Percentiles rank a stretch among this genome's conserved stretches.
These are phyloP conservation scores for Coemansia sp. DNA, from an alignment of 192 early-diverging fungal species.

Conservation along the genomic window DNA sequence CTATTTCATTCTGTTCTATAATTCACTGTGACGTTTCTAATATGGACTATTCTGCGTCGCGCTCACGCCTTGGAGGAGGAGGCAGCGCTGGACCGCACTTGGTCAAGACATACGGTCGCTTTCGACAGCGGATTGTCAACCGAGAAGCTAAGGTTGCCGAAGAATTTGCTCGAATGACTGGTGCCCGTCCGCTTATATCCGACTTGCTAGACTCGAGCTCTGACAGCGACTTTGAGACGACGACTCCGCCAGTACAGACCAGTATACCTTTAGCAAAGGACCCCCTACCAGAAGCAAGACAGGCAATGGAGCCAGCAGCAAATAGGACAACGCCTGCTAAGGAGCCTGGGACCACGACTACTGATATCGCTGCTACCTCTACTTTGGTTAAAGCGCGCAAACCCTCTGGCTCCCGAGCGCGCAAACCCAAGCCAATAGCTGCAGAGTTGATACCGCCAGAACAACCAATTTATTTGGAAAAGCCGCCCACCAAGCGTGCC, in stretches of 20 bases:
- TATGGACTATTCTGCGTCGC: constrained; percentile 47
- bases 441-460: background rate
- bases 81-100: constrained; percentile 21
- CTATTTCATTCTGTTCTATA: background rate
- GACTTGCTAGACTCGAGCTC: constrained; percentile 41
- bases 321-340: background rate
- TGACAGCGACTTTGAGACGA: constrained; percentile 41
- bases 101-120: constrained; percentile 51
- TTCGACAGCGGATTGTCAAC: constrained; percentile 39
- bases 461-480: background rate
- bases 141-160: constrained; percentile 29
- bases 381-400: background rate
- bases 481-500: background rate
- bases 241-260: background rate
- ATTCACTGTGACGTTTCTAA: background rate
- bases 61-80: constrained; percentile 25
- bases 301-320: background rate
- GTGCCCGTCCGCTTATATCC: constrained; percentile 25
- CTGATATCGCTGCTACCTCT: background rate
- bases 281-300: background rate
- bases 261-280: background rate
- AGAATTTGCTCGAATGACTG: constrained; percentile 40
- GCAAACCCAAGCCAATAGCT: background rate
- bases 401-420: background rate
- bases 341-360: background rate